These are phyloP conservation scores for Mangifera indica DNA, from an alignment of 345 rosid species.

Conservation along the genomic window DNA sequence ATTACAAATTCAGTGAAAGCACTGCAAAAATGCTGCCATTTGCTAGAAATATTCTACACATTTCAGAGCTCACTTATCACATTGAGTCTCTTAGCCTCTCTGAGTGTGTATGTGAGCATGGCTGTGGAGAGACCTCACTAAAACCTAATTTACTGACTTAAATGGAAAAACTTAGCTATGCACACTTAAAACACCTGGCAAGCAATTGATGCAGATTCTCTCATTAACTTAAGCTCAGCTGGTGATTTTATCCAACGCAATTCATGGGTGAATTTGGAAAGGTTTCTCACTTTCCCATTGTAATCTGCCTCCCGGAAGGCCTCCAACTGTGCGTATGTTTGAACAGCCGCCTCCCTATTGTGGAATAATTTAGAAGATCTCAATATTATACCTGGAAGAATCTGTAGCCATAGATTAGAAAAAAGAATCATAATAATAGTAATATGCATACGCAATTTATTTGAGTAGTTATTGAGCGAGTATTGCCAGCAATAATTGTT, in stretches of 20 bases:
- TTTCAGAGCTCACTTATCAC: background rate
- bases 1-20: conserved; percentile 1
- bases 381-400: conserved; percentile 80
- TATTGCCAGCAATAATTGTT: background rate
- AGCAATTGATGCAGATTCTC: conserved; percentile 90
- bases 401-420: conserved; percentile 44
- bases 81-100: background rate
- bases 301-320: conserved; percentile 54
- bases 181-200: conserved; percentile 68
- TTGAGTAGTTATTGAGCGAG: background rate
- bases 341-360: conserved; percentile 60
- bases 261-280: conserved; percentile 65
- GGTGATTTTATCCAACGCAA: conserved; percentile 84
- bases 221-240: conserved; percentile 86
- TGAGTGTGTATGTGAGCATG: background rate
- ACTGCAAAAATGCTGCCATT: background rate
- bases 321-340: conserved; percentile 59
- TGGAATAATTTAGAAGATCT: conserved; percentile 75
- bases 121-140: background rate
- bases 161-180: conserved; percentile 4
- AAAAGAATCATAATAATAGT: conserved; percentile 7
- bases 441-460: too few species aligned
- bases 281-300: conserved; percentile 55
- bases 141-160: background rate
- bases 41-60: background rate